Evolutionary conservation across 2,329 filamentous ascomycete genomes (phyloP), one percentile per base, ranked within the genome.

Genomic region (Aschersonia sp.): DNA sequence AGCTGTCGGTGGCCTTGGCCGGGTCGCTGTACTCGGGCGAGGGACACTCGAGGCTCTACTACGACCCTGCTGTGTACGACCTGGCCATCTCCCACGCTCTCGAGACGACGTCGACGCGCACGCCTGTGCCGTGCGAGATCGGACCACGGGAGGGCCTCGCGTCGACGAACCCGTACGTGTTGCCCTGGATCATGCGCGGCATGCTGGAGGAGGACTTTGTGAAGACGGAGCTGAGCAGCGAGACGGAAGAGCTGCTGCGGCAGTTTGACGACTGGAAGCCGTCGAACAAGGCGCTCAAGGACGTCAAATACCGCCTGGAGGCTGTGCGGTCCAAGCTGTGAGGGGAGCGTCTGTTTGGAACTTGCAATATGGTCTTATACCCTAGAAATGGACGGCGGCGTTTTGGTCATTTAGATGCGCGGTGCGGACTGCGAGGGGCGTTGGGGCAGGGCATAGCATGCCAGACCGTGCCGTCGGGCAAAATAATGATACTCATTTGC

Each of bases 211-310:
- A 98, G 62, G 84, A 92, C 14, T 80, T 87, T 57, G 90, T 97
- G 30, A 88, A 84, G 62, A 85, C 79, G 29, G 84, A 94, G 59
- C 67, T 94, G 14, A 78, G 78, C 32, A 66, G 73, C 2, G 92
- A 98, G 66, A 87, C 87, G 6, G 76, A 77, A 50, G 77, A 87
- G 58, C 65, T 98, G 45, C 69, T 98, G n/a, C 72, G 71, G 50
- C 81, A 94, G 62, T 98, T 97, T 63, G 89, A 97, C 61, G 80
- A 86, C 47, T 98, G 92, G 92, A 89, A 84, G 59, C 92, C 92
- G 1, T 74, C 72, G 0, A 94, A 82, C 6, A 98, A 97, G 68
- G 85, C 85, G 42, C 67, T 98, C 49, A 95, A 92, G 66, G 92
- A 98, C 64, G 89, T 98, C 44, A 94, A 94, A 64, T 97, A 94